Evolutionary conservation across 2,329 filamentous ascomycete genomes (phyloP).

Genomic region (Fusarium nodosum): DNA sequence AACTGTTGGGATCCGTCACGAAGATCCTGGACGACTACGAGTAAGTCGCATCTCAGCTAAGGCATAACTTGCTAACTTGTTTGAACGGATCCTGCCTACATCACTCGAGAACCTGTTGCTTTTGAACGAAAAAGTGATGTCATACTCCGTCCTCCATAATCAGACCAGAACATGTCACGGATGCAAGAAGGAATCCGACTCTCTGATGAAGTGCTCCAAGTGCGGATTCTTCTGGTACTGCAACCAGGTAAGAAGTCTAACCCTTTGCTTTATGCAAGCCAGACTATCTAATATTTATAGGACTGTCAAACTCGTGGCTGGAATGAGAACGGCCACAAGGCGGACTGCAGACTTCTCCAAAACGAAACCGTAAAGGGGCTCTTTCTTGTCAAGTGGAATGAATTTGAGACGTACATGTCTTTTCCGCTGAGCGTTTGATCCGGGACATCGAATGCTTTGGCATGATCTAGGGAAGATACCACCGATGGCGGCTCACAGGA

Average conservation of each 20-base stretch:
- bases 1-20: conserved; percentile 6
- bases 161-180: conserved; percentile 31
- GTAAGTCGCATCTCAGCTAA: background rate
- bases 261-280: background rate
- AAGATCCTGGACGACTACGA: conserved; percentile 4
- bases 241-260: conserved; percentile 13
- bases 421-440: background rate
- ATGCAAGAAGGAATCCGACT: conserved; percentile 11
- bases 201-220: conserved; percentile 17
- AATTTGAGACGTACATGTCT: background rate
- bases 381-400: conserved; percentile 19
- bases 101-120: conserved; percentile 18
- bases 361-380: conserved; percentile 16
- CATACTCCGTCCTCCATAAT: background rate
- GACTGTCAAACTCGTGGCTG: conserved; percentile 26
- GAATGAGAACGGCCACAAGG: conserved; percentile 26
- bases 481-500: background rate
- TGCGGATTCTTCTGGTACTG: conserved; percentile 41
- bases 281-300: conserved; percentile 5
- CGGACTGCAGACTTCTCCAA: conserved; percentile 31
- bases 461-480: background rate
- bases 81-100: conserved; percentile 14
- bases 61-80: rapidly evolving
- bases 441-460: background rate
- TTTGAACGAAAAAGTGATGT: conserved; percentile 28